Base-by-base conservation (phyloP, 2,329 filamentous ascomycete species). In the Talaromyces funiculosus region DNA sequence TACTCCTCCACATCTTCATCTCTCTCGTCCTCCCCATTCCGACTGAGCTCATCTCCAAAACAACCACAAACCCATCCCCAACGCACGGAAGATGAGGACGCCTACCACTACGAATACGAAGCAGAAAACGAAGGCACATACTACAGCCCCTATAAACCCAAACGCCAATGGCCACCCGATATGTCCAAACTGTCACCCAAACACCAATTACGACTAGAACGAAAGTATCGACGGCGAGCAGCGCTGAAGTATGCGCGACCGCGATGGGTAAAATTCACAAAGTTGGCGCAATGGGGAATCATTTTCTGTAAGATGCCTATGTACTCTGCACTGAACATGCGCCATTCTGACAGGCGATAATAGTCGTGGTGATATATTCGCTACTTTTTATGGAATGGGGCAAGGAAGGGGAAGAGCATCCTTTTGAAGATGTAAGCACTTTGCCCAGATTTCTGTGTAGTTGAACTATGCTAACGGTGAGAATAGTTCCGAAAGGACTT, bases 131-230 rank as follows among this genome's bases (percentile, higher is more conserved):
- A 60, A 33, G 61, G 68, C n/a, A 66, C 77, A 64, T 73, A 78
- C 59, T 81, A 78, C 64, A 86, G 85, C 66, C 82, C 81, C 22
- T 86, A 83, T 74, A 80, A 77, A 64, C 82, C 82, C 38, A 85
- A 86, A 71, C 82, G 82, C 62, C 75, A 77, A 72, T 89, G 86
- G 86, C 86, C 86, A 43, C 86, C 86, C 6, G 83, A 87, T 69
- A 84, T 88, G 73, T 75, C 76, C 60, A 81, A 84, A 64, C 77
- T 88, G 54, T 84, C 84, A 1, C 77, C 78, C n/a, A 86, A 84
- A 69, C 84, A 88, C 68, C 84, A 88, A 68, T 87, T 88, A 75
- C 80, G 83, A n/a, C 81, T 88, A 53, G 86, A 89, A 73, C 82
- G 85, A 62, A 84, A 84, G 63, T 89, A 86, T 73, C 80, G 85